phyloP scores from a whole-genome alignment of 768 basidiomycete species.

The Tubosaeta sp. region DNA sequence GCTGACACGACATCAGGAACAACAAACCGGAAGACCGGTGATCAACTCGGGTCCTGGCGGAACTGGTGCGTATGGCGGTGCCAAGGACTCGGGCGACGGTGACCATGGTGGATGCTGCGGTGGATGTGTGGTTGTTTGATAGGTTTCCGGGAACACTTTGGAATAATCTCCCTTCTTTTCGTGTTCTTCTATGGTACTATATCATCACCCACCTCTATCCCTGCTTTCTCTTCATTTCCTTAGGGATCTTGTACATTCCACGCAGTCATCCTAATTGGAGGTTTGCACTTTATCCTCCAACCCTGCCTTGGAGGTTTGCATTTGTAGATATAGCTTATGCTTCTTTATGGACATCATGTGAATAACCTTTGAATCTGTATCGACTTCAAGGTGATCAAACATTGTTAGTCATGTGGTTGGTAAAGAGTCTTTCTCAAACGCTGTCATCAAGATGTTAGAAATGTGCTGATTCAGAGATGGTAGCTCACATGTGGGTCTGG shows the following conservation, averaged over 20 bases:
- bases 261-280: conserved; percentile 5
- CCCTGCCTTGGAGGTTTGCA: conserved; percentile 8
- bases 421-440: conserved; percentile 24
- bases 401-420: conserved; percentile 15
- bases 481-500: conserved; percentile 28
- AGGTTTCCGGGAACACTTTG: conserved; percentile 11
- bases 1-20: conserved; percentile 46
- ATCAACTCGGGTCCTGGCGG: conserved; percentile 39
- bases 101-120: conserved; percentile 60
- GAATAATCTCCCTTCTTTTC: neutral
- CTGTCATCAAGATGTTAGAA: conserved; percentile 6
- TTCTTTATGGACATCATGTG: conserved; percentile 4
- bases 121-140: conserved; percentile 59
- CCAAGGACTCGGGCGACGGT: conserved; percentile 47
- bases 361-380: conserved; percentile 3
- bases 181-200: conserved; percentile 8
- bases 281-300: neutral
- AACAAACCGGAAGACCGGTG: conserved; percentile 72
- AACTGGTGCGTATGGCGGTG: conserved; percentile 45
- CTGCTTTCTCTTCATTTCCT: conserved; percentile 1
- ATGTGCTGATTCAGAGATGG: neutral
- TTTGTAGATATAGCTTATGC: conserved; percentile 27
- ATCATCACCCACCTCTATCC: conserved; percentile 6
- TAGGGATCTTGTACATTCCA: conserved; percentile 12
- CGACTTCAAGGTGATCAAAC: neutral